These are phyloP conservation scores for Hypoxylon intermedium DNA, from an alignment of 495 filamentous ascomycete genomes.

Conservation along the genomic window DNA sequence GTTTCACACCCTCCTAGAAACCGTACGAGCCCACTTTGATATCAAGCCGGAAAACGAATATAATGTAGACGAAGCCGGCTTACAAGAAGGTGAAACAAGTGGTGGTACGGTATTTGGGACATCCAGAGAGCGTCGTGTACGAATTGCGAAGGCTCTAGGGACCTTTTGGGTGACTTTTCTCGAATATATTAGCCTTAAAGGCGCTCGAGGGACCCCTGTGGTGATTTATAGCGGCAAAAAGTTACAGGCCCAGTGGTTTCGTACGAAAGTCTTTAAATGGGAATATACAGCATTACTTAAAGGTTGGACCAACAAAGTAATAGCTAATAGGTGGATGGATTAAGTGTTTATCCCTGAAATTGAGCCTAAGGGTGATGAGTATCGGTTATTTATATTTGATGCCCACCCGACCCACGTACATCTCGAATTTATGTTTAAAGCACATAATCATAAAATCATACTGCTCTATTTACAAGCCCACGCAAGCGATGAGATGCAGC, in stretches of 20 bases:
- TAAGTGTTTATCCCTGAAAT: neutral
- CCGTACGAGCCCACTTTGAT: neutral
- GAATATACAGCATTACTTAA: neutral
- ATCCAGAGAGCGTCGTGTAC: neutral
- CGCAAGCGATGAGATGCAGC: neutral
- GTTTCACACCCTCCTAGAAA: neutral
- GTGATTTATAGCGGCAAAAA: neutral
- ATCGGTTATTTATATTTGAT: neutral
- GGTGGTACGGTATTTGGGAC: neutral
- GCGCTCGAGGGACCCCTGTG: neutral
- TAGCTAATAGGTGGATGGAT: neutral
- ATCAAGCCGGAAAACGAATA: neutral
- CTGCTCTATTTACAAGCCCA: constrained; percentile 2
- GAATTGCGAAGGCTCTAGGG: neutral
- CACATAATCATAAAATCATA: neutral
- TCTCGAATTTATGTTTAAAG: constrained; percentile 1
- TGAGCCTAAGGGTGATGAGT: neutral
- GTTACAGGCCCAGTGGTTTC: constrained; percentile 3
- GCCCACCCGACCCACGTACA: neutral
- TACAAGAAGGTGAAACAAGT: neutral
- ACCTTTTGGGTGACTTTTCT: constrained; percentile 1
- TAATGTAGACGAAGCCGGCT: constrained; percentile 3
- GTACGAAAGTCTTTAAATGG: neutral
- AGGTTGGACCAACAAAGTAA: neutral
- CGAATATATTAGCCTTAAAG: constrained; percentile 1